phyloP scores from a whole-genome alignment of 495 filamentous ascomycete genomes.

The Staphylotrichum tortipilum region DNA sequence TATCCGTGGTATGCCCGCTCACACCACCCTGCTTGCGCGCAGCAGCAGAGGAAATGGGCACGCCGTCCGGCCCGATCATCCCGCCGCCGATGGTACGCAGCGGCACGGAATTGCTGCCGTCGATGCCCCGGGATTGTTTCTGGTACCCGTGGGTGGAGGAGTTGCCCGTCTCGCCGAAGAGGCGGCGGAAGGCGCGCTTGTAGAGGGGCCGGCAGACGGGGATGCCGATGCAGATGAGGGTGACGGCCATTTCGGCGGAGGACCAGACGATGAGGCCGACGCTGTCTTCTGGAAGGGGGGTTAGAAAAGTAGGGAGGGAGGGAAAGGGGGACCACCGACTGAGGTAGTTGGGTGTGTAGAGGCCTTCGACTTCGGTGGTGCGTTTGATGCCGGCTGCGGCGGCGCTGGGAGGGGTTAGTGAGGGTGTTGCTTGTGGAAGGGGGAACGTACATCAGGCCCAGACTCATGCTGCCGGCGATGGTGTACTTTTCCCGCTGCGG shows the following conservation, averaged over 20 bases:
- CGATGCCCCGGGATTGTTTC: constrained; percentile 1
- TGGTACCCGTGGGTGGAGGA: background rate
- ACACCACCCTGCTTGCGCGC: background rate
- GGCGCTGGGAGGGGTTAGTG: constrained; percentile 6
- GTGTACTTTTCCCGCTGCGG: constrained; percentile 36
- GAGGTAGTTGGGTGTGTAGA: constrained; percentile 16
- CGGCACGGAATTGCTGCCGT: constrained; percentile 1
- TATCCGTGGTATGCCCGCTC: background rate
- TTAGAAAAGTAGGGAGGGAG: background rate
- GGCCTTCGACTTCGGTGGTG: constrained; percentile 14
- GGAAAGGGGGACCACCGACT: background rate
- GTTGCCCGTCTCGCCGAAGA: constrained; percentile 7
- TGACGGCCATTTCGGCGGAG: constrained; percentile 17
- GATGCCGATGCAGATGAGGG: constrained; percentile 18
- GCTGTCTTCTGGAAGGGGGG: constrained; percentile 14
- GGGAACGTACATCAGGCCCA: constrained; percentile 38
- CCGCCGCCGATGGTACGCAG: constrained; percentile 10
- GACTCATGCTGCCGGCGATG: constrained; percentile 40
- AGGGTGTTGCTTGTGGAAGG: background rate
- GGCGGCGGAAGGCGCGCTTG: constrained; percentile 7
- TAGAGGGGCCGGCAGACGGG: constrained; percentile 10
- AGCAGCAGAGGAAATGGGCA: background rate
- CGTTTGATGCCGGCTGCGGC: constrained; percentile 18
- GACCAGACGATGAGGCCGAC: constrained; percentile 20
- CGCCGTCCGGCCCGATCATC: constrained; percentile 3